Percentiles rank a stretch among this genome's conserved stretches.
These are phyloP conservation scores for Cadophora sp. DNA, from an alignment of 2,329 filamentous ascomycete genomes.

Conservation along the genomic window DNA sequence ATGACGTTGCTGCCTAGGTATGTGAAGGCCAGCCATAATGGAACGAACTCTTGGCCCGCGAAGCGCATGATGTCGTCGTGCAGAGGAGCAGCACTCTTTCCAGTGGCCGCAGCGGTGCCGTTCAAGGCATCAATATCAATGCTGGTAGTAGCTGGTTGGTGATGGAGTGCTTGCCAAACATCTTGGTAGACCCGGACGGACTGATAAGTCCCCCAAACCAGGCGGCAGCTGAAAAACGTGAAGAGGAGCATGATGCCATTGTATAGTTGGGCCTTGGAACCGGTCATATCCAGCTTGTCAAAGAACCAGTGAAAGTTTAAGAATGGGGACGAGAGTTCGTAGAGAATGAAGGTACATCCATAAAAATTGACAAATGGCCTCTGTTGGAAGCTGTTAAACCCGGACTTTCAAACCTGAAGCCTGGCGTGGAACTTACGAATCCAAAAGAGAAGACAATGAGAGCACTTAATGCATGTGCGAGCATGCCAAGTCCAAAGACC, in stretches of 20 bases:
- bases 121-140: slow-evolving; percentile 45
- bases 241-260: slow-evolving; percentile 76
- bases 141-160: slow-evolving; percentile 46
- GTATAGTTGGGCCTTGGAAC: slow-evolving; percentile 74
- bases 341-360: slow-evolving; percentile 80
- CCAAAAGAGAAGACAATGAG: slow-evolving; percentile 78
- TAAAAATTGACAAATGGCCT: slow-evolving; percentile 87
- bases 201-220: slow-evolving; percentile 79
- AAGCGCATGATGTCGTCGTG: slow-evolving; percentile 55
- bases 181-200: slow-evolving; percentile 74
- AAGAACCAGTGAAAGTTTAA: slow-evolving; percentile 93
- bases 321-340: slow-evolving; percentile 85
- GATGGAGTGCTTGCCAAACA: slow-evolving; percentile 65
- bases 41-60: slow-evolving; percentile 60
- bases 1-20: slow-evolving; percentile 76
- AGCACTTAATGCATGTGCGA: slow-evolving; percentile 79
- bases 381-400: slow-evolving; percentile 52
- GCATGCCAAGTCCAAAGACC: slow-evolving; percentile 64
- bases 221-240: slow-evolving; percentile 78
- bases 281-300: slow-evolving; percentile 84
- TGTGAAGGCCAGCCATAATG: slow-evolving; percentile 70
- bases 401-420: not conserved
- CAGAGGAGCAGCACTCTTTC: slow-evolving; percentile 38
- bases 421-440: slow-evolving; percentile 66
- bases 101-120: slow-evolving; percentile 43